Evolutionary conservation across 805 yeast genomes (phyloP).

Genomic region (Blastobotrys parvus): DNA sequence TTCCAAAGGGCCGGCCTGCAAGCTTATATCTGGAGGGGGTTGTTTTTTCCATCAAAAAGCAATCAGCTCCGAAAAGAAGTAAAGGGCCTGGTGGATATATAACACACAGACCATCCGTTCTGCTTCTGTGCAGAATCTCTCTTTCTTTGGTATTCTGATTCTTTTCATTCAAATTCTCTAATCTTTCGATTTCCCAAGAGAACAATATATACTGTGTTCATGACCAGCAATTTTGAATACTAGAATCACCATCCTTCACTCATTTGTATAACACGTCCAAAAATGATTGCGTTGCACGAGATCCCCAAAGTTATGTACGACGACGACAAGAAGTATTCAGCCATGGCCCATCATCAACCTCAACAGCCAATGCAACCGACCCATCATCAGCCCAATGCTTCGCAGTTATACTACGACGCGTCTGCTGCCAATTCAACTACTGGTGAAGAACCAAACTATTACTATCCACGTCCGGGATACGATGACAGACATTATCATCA

Average conservation of each 20-base stretch:
- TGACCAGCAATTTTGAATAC: background rate
- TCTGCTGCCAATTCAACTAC: background rate
- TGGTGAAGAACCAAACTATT: background rate
- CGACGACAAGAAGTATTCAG: background rate
- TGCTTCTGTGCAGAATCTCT: too few species aligned
- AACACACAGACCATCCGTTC: too few species aligned
- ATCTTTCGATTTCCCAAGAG: background rate
- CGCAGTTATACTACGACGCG: background rate
- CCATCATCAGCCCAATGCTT: background rate
- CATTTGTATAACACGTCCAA: background rate
- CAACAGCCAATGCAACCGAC: background rate
- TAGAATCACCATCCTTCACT: background rate
- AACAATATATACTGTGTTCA: background rate
- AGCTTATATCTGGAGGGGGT: too few species aligned
- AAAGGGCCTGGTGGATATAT: too few species aligned
- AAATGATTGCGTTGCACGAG: conserved; percentile 4
- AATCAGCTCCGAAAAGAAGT: too few species aligned
- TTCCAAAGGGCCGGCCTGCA: too few species aligned
- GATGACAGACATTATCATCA: background rate
- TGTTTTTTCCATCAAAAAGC: too few species aligned
- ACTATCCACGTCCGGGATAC: background rate
- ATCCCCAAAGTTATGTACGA: conserved; percentile 1
- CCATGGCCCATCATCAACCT: background rate
- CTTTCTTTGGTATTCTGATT: background rate
- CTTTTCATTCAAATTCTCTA: background rate